Evolutionary conservation across 148 eudicot species (phyloP).

Genomic region (Polygonum maritimum): DNA sequence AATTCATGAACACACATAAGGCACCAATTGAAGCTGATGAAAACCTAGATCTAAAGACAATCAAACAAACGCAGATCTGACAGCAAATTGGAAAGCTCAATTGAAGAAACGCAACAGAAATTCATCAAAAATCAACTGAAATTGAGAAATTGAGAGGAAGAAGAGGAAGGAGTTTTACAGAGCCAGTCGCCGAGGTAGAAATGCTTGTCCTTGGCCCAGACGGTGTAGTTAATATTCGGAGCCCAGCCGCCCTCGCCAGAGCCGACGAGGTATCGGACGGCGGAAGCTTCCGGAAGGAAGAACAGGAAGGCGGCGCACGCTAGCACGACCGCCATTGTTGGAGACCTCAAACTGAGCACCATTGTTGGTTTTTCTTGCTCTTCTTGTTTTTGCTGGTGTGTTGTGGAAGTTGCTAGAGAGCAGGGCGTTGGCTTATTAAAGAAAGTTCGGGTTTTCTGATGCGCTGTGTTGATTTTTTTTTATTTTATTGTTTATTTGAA

Average conservation of each 20-base stretch:
- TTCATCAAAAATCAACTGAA: background rate
- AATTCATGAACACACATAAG: background rate
- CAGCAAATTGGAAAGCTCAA: background rate
- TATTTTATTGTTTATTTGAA: background rate
- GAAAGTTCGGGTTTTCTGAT: background rate
- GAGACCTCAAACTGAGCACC: constrained; percentile 1
- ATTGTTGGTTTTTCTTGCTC: background rate
- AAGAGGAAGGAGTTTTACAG: constrained; percentile 33
- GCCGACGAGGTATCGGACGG: constrained; percentile 49
- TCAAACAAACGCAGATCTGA: background rate
- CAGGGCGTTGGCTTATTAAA: background rate
- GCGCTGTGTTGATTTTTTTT: background rate
- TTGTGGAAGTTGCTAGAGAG: background rate
- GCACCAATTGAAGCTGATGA: background rate
- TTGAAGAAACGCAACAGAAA: background rate
- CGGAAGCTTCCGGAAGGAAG: constrained; percentile 38
- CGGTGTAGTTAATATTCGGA: constrained; percentile 48
- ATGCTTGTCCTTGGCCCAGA: constrained; percentile 54
- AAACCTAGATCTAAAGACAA: background rate
- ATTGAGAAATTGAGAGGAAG: background rate
- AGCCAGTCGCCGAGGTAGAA: constrained; percentile 75
- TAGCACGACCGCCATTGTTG: constrained; percentile 16
- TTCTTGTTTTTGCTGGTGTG: background rate
- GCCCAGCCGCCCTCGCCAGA: constrained; percentile 54
- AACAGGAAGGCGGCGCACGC: constrained; percentile 21